phyloP scores from a whole-genome alignment of 176 grass and related monocot genomes.

The Phyllostachys edulis region DNA sequence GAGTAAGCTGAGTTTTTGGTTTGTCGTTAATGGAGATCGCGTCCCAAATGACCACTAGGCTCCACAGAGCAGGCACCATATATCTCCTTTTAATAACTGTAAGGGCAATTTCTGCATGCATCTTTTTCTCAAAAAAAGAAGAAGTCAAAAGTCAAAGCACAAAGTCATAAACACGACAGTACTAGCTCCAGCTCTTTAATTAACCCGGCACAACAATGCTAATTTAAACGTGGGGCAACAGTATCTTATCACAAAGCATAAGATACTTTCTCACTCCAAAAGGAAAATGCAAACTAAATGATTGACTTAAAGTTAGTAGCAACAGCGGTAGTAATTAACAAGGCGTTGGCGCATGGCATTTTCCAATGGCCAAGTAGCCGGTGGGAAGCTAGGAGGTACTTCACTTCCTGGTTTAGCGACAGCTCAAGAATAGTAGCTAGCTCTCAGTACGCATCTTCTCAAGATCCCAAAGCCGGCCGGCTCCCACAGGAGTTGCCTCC shows the following conservation, averaged over 20 bases:
- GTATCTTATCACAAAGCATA: slow-evolving; percentile 24
- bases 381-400: slow-evolving; percentile 38
- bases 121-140: neutral
- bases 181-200: neutral
- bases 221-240: slow-evolving; percentile 16
- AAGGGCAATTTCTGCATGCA: neutral
- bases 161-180: slow-evolving; percentile 2
- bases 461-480: slow-evolving; percentile 1
- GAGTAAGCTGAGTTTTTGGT: neutral
- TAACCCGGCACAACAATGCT: neutral
- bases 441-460: slow-evolving; percentile 25
- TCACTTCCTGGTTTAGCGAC: neutral
- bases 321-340: slow-evolving; percentile 19
- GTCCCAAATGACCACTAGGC: neutral
- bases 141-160: slow-evolving; percentile 28
- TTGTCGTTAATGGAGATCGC: neutral
- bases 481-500: slow-evolving; percentile 26
- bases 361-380: slow-evolving; percentile 57
- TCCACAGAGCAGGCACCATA: neutral
- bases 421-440: neutral
- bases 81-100: neutral
- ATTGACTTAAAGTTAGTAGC: slow-evolving; percentile 20
- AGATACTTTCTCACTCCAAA: slow-evolving; percentile 8
- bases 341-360: slow-evolving; percentile 55
- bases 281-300: neutral